Evolutionary conservation across 2,329 filamentous ascomycete species (phyloP).

Genomic region (Fusarium sororula): DNA sequence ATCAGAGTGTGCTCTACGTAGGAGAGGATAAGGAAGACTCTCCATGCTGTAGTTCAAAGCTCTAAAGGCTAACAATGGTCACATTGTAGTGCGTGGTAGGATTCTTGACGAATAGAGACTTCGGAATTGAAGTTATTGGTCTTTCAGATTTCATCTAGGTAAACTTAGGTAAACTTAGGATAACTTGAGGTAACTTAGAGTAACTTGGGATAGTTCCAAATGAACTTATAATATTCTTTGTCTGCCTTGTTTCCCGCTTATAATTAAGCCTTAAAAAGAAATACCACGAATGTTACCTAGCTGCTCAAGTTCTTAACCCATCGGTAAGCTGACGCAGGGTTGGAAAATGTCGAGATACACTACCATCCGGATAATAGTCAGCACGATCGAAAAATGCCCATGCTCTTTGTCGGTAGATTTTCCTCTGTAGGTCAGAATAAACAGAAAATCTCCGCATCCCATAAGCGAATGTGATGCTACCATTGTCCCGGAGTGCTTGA

Average conservation of each 20-base stretch:
- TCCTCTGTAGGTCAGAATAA: not conserved
- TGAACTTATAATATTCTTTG: not conserved
- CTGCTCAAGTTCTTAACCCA: not conserved
- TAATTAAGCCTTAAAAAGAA: not conserved
- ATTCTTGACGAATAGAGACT: not conserved
- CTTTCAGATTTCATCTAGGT: not conserved
- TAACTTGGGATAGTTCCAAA: not conserved
- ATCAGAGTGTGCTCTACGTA: constrained; percentile 45
- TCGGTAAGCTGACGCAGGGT: rapidly evolving
- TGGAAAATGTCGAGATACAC: not conserved
- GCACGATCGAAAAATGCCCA: not conserved
- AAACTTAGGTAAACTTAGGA: not conserved
- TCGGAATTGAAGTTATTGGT: not conserved
- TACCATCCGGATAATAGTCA: too few species aligned
- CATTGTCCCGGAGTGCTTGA: rapidly evolving
- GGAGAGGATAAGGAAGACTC: not conserved
- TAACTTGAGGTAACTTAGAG: not conserved
- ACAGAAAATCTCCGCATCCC: not conserved
- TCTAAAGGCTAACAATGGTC: not conserved
- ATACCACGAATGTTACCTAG: not conserved
- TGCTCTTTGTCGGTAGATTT: not conserved
- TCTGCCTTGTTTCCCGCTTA: too few species aligned
- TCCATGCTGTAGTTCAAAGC: not conserved
- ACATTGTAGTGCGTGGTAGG: not conserved
- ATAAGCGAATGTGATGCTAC: not conserved